Evolutionary conservation across 345 rosid species (phyloP).

Genomic region (Salix caprea): DNA sequence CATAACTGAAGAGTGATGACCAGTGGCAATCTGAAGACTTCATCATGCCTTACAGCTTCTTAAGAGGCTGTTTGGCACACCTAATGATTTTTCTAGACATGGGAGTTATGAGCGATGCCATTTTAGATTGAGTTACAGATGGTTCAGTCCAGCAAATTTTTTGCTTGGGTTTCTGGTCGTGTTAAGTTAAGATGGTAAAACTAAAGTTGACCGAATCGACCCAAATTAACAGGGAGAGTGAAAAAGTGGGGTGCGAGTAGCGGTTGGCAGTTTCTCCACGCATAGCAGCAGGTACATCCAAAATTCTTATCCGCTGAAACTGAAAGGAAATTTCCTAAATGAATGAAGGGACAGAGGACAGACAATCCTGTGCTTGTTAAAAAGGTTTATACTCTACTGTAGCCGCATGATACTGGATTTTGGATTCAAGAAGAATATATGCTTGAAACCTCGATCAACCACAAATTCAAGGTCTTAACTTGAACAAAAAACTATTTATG

Average conservation of each 20-base stretch:
- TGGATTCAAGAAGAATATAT: not conserved
- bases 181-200: not conserved
- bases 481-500: not conserved
- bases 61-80: not conserved
- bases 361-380: not conserved
- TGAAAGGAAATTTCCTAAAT: not conserved
- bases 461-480: not conserved
- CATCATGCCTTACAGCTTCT: not conserved
- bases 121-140: not conserved
- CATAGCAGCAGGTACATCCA: not conserved
- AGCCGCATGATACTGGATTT: not conserved
- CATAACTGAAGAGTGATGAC: not conserved
- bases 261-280: not conserved
- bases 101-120: not conserved
- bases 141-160: not conserved
- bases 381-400: not conserved
- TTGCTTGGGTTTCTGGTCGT: not conserved
- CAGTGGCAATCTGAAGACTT: not conserved
- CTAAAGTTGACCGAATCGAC: not conserved
- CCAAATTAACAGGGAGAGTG: not conserved
- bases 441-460: not conserved
- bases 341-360: not conserved
- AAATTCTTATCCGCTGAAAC: not conserved
- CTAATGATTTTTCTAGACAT: not conserved
- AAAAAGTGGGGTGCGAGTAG: not conserved